These are phyloP conservation scores for Aspergillus sp. DNA, from an alignment of 2,329 filamentous ascomycete genomes.

Conservation along the genomic window DNA sequence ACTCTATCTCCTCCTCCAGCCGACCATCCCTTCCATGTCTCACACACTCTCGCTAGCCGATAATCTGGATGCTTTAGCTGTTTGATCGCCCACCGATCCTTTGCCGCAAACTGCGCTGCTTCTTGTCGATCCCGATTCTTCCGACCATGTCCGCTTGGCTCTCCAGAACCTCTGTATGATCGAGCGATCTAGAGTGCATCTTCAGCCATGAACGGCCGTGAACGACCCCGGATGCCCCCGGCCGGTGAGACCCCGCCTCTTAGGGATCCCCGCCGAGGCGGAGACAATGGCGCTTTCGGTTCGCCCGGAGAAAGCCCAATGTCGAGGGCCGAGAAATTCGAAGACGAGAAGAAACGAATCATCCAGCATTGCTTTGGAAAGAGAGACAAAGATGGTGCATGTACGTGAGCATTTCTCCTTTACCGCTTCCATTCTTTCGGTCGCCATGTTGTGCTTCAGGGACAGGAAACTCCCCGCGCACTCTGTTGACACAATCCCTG, in stretches of 20 bases:
- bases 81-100: constrained; percentile 1
- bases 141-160: constrained; percentile 27
- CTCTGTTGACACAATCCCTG: too few species aligned
- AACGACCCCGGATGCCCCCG: constrained; percentile 26
- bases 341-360: constrained; percentile 92
- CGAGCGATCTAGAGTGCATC: constrained; percentile 12
- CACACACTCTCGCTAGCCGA: constrained; percentile 2
- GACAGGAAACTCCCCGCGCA: too few species aligned
- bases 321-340: constrained; percentile 69
- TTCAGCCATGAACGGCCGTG: constrained; percentile 28
- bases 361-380: constrained; percentile 91
- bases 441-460: constrained; percentile 6
- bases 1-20: constrained; percentile 3
- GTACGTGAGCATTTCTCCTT: constrained; percentile 45
- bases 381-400: constrained; percentile 73
- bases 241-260: constrained; percentile 18
- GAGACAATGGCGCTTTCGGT: constrained; percentile 21
- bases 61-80: constrained; percentile 5
- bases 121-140: constrained; percentile 10
- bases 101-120: constrained; percentile 5
- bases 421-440: constrained; percentile 4
- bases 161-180: constrained; percentile 16
- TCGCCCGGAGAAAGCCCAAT: constrained; percentile 21
- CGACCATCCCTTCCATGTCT: neutral
- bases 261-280: constrained; percentile 23